Base-by-base conservation (phyloP, 805 yeast genomes). In the Clavispora santaluciae region DNA sequence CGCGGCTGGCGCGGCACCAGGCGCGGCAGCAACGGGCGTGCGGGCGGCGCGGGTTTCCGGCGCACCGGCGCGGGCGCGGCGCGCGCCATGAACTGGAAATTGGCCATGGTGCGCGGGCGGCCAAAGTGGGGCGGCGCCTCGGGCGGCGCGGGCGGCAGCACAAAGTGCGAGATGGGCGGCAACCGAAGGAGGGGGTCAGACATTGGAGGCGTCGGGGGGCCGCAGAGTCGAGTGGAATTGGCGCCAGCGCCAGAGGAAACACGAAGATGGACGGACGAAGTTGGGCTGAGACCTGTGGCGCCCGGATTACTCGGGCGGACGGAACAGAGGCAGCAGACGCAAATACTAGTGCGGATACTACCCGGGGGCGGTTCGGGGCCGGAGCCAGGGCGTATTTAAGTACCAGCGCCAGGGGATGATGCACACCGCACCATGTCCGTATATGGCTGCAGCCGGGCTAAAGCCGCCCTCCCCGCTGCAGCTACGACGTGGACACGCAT, bases 151-250 rank as follows among this genome's bases (percentile, higher is more conserved):
- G 22, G 16, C 22, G 4, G 30, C 22, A 23, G 11, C 10, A 30
- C 17, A 22, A 35, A 24, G 30, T 35, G 28, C 13, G 38, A 10
- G 15, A 35, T 35, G 30, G 38, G 24, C 8, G 38, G 38, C 22
- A 35, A 20, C 26, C 34, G 16, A 6, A 20, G 20, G 8, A 4
- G 3, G 18, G 20, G 6, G 36, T 33, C 20, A 8, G 26, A 33
- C 36, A 33, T 33, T 17, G 26, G 8, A 8, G 28, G 16, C n/a
- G n/a, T n/a, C n/a, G n/a, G n/a, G n/a, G n/a, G n/a, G n/a, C n/a
- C n/a, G n/a, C n/a, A n/a, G n/a, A n/a, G n/a, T n/a, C n/a, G n/a
- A n/a, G n/a, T n/a, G n/a, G n/a, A n/a, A n/a, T n/a, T n/a, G n/a
- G n/a, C n/a, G n/a, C n/a, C n/a, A n/a, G n/a, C n/a, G n/a, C n/a